phyloP scores from a whole-genome alignment of 306 rosid genomes.

The Rosa persica region DNA sequence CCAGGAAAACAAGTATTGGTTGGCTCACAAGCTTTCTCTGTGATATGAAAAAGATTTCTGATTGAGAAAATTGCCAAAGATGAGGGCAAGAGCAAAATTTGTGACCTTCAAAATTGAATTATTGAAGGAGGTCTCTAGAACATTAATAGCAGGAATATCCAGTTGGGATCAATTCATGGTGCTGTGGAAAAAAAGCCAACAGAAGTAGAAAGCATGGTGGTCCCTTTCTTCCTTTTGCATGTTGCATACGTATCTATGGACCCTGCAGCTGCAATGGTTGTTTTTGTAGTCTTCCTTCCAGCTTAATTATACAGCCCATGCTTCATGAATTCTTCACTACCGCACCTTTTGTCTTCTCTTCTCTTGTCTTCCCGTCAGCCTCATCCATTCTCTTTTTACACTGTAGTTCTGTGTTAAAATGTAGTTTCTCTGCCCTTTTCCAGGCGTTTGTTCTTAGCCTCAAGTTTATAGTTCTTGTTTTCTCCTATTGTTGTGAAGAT shows the following conservation, averaged over 20 bases:
- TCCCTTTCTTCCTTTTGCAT: slow-evolving; percentile 36
- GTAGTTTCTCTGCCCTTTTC: not conserved
- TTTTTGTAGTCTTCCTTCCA: slow-evolving; percentile 22
- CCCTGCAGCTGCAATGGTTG: slow-evolving; percentile 26
- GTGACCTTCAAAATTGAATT: slow-evolving; percentile 20
- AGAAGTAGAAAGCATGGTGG: slow-evolving; percentile 43
- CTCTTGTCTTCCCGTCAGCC: not conserved
- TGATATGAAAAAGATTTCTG: not conserved
- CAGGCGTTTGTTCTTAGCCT: not conserved
- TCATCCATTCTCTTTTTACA: not conserved
- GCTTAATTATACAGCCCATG: slow-evolving; percentile 21
- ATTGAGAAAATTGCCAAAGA: not conserved
- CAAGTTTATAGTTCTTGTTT: not conserved
- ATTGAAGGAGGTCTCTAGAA: slow-evolving; percentile 30
- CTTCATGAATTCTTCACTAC: not conserved
- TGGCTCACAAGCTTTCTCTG: not conserved
- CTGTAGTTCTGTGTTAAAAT: not conserved
- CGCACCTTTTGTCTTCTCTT: not conserved
- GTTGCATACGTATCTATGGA: slow-evolving; percentile 22
- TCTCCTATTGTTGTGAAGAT: not conserved
- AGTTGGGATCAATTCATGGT: slow-evolving; percentile 37
- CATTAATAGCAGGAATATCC: slow-evolving; percentile 48
- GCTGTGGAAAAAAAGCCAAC: slow-evolving; percentile 45
- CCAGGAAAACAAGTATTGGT: not conserved
- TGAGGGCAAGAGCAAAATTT: not conserved